Evolutionary conservation across 1,284 basidiomycete species (phyloP), one percentile per base, ranked within the genome.

Genomic region (Hemileia vastatrix): DNA sequence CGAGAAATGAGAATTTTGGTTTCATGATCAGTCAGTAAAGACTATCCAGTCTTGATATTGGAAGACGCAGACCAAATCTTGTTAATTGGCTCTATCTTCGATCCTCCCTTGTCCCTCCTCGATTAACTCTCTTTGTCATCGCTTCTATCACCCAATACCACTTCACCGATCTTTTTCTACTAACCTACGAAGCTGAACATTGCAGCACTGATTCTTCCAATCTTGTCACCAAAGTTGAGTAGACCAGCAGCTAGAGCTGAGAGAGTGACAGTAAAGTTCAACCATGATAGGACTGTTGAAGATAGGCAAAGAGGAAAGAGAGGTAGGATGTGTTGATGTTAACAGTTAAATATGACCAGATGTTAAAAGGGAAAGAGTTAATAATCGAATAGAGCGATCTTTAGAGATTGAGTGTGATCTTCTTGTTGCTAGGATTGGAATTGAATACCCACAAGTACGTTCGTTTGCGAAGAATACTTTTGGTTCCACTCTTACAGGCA

Each of bases 381-480:
- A 6, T 9, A n/a, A 36, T 15, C 43, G 33, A 54, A 57, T 27
- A 43, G 51, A 33, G 15, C 36, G 47, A 48, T 21, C 33, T 40
- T 23, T 27, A 27, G 27, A n/a, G n/a, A n/a, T n/a, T n/a, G n/a
- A n/a, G n/a, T n/a, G n/a, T n/a, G n/a, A n/a, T n/a, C n/a, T n/a
- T n/a, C n/a, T n/a, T n/a, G n/a, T n/a, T n/a, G n/a, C n/a, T n/a
- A n/a, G n/a, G n/a, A n/a, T n/a, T n/a, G n/a, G n/a, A n/a, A n/a
- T n/a, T n/a, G n/a, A n/a, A n/a, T n/a, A n/a, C n/a, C n/a, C n/a
- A n/a, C n/a, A 90, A n/a, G 90, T 93, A 64, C 91, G 81, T 77
- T 96, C 94, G 51, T 89, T 88, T 2, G 94, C 94, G 76, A 97
- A 98, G 75, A 95, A 95, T 5, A 95, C 92, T 78, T 98, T 98